Conservation (phyloP, 352 stramenopile species). For the Phytophthora pluvialis region DNA sequence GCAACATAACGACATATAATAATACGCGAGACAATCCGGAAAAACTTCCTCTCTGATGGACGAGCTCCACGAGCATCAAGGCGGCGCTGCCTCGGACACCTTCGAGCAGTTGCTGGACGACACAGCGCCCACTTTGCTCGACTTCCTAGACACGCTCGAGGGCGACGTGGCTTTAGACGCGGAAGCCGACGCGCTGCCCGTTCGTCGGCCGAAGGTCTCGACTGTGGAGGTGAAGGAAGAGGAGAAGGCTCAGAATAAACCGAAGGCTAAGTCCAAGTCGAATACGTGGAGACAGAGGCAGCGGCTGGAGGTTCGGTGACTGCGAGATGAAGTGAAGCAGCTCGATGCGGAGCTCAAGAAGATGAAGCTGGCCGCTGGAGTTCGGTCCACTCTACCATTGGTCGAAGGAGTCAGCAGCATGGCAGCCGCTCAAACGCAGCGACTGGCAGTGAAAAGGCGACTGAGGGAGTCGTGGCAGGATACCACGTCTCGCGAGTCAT, state of each 20-base stretch:
- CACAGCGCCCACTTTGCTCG: conserved; percentile 5
- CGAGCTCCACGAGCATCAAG: too few species aligned
- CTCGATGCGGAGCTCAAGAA: conserved; percentile 27
- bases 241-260: conserved; percentile 10
- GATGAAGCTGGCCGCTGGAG: conserved; percentile 21
- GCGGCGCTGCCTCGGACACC: not conserved
- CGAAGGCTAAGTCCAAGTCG: conserved; percentile 21
- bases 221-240: not conserved
- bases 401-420: not conserved
- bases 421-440: not conserved
- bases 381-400: conserved; percentile 25
- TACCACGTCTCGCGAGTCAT: conserved; percentile 19
- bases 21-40: too few species aligned
- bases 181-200: not conserved
- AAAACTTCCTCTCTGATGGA: too few species aligned
- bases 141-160: conserved; percentile 15
- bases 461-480: conserved; percentile 25
- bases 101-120: conserved; percentile 22
- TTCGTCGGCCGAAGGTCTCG: not conserved
- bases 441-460: conserved; percentile 2
- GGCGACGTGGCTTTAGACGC: not conserved
- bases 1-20: too few species aligned
- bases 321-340: conserved; percentile 22
- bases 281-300: conserved; percentile 31
- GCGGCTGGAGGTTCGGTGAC: conserved; percentile 17